phyloP scores from a whole-genome alignment of 192 early-diverging fungal species.

The Backusella circina region DNA sequence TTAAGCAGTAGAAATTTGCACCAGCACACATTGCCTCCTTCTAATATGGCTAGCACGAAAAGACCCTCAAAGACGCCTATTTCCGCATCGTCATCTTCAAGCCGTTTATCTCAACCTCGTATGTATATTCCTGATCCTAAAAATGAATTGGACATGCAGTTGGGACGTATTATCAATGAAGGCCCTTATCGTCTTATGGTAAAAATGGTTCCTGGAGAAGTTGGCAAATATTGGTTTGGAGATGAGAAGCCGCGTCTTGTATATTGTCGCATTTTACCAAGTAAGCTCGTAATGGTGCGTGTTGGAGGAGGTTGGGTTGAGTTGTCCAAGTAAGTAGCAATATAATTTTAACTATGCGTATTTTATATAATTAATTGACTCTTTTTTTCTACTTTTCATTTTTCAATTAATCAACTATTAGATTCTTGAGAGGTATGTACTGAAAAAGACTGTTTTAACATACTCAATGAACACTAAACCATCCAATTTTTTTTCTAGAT shows the following conservation, averaged over 20 bases:
- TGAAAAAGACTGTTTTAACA: background rate
- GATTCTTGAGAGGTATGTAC: conserved; percentile 5
- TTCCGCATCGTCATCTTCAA: background rate
- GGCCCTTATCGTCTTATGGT: conserved; percentile 46
- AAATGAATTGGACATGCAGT: conserved; percentile 55
- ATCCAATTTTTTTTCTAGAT: background rate
- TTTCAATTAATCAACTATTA: background rate
- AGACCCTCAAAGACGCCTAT: background rate
- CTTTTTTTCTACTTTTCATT: background rate
- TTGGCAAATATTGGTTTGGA: conserved; percentile 65
- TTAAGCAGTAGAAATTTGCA: background rate
- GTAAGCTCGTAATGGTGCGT: conserved; percentile 62
- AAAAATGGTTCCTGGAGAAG: conserved; percentile 44
- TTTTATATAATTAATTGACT: background rate
- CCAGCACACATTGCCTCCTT: background rate
- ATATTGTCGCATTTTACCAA: conserved; percentile 58
- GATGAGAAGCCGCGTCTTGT: conserved; percentile 58
- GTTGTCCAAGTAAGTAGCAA: conserved; percentile 46
- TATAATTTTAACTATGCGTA: background rate
- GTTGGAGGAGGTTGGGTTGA: conserved; percentile 67
- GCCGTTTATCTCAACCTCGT: background rate
- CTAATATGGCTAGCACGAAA: background rate
- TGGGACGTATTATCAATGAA: conserved; percentile 57
- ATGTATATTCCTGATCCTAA: conserved; percentile 50
- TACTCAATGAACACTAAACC: background rate